Conservation (phyloP, 495 filamentous ascomycete genomes). For the Aspergillus hancockii region DNA sequence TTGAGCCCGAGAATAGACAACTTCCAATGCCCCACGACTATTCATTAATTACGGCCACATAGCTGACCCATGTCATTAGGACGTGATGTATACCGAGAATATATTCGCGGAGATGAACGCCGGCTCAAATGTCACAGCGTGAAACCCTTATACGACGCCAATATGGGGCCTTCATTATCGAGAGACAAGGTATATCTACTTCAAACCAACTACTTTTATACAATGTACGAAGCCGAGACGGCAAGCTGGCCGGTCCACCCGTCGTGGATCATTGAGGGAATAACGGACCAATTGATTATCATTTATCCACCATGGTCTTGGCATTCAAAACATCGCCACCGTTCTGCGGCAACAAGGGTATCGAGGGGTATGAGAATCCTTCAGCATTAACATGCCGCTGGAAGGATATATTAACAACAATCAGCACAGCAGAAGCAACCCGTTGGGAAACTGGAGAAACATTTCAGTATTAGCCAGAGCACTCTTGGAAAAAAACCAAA, state of each 20-base stretch:
- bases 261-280: neutral
- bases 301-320: neutral
- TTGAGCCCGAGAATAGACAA: too few relatives aligned
- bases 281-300: neutral
- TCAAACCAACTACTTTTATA: neutral
- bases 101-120: too few relatives aligned
- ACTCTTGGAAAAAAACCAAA: neutral
- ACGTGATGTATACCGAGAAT: too few relatives aligned
- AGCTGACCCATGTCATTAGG: too few relatives aligned
- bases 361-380: neutral
- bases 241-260: neutral
- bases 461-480: neutral
- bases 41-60: too few relatives aligned
- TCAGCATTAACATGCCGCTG: neutral
- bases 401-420: neutral
- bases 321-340: neutral
- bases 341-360: neutral
- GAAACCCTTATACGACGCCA: neutral
- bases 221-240: too few relatives aligned
- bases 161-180: neutral
- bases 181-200: neutral
- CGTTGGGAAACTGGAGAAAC: neutral
- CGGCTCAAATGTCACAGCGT: too few relatives aligned
- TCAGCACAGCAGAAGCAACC: constrained; percentile 9
- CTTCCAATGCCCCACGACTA: too few relatives aligned